Evolutionary conservation across 2,329 filamentous ascomycete genomes (phyloP), one percentile per base, ranked within the genome.

Genomic region (Neoarthrinium moseri): DNA sequence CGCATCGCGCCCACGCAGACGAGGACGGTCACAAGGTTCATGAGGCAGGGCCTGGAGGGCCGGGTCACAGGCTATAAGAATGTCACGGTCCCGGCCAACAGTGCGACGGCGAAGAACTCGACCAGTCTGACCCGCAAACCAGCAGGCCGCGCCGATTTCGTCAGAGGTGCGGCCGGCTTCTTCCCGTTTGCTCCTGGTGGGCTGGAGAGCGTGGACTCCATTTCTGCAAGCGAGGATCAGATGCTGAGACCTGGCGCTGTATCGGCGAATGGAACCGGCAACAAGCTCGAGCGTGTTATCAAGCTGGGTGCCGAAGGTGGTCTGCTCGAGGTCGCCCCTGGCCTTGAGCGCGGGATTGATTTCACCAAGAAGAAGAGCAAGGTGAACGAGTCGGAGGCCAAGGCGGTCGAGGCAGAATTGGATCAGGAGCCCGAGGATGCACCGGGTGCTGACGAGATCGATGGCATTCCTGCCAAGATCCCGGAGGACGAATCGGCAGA

Each of bases 101-200:
- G 87, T 58, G 89, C 88, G 13, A 96, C 89, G 13, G 92, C 91
- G 38, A 99, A 96, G 70, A 96, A 95, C 61, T 96, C 91, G 3
- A 97, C 91, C 0, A 96, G 91, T 5, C 75, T 96, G 32, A 73
- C 88, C 13, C 81, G 94, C 36, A 95, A 95, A 61, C 92, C 92
- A 4, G 92, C 89, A 12, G 85, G 83, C 47, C 81, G 89, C 51
- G 89, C 89, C 23, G 91, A 97, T 40, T 96, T 97, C 66, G 91
- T 97, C 11, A 81, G 92, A 50, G 94, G 94, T 12, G 91, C 88
- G 27, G 90, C 91, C 6, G 92, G 92, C 0, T 96, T 95, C 70
- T 95, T 96, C 49, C 92, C 92, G 0, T 96, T 97, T 68, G 86
- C 91, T 0, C 92, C 92, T 1, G 91, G 91, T 45, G 94, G 94